These are phyloP conservation scores for Vinca minor DNA, from an alignment of 257 asterid genomes.

Conservation along the genomic window DNA sequence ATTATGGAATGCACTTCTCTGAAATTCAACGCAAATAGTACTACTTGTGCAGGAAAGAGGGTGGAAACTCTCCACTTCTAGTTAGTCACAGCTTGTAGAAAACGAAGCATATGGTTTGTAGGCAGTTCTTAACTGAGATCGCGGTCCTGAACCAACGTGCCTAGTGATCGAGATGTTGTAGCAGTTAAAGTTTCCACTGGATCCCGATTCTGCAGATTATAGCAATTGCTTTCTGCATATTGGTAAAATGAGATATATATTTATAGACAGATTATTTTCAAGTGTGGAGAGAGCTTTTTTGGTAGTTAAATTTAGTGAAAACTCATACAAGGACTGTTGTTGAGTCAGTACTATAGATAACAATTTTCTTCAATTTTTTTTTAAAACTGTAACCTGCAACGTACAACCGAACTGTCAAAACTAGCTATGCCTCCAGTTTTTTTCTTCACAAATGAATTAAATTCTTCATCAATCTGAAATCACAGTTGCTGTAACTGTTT, in stretches of 20 bases:
- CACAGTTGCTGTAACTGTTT: constrained; percentile 20
- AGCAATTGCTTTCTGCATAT: neutral
- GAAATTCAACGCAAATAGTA: neutral
- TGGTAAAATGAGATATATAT: neutral
- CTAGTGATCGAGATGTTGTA: neutral
- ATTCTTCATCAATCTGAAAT: constrained; percentile 18
- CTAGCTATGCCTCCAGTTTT: neutral
- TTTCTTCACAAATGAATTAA: constrained; percentile 12
- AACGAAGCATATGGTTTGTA: neutral
- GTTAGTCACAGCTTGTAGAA: neutral
- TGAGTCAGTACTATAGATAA: neutral
- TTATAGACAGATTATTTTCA: neutral
- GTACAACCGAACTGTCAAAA: neutral
- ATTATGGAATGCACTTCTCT: constrained; percentile 42
- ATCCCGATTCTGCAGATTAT: neutral
- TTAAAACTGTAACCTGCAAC: too few species aligned
- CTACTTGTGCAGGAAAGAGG: neutral
- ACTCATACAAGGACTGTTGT: neutral
- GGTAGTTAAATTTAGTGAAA: neutral
- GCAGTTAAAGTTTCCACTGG: neutral
- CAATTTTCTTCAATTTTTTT: too few species aligned
- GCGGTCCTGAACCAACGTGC: neutral
- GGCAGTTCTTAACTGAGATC: neutral
- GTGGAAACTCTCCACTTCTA: neutral
- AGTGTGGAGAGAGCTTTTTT: neutral